Base-by-base conservation (phyloP, 176 grass and related monocot genomes). In the Rhynchospora pubera region DNA sequence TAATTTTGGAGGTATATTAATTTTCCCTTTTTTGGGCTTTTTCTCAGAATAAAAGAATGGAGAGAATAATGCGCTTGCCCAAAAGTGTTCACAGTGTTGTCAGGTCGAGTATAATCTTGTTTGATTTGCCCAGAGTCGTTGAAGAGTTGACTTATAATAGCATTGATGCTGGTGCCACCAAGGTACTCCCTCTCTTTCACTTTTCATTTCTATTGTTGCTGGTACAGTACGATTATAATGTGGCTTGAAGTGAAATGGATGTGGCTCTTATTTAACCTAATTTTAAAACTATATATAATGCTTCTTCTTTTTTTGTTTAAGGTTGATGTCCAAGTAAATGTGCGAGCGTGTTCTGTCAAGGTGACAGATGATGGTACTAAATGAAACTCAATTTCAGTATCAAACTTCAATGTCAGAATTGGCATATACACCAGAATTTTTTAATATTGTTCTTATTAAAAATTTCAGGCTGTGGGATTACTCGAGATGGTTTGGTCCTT, bases 121-220 rank as follows among this genome's bases (percentile, higher is more conserved):
- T 87, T 85, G 87, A 98, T 85, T 79, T 94, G 26, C 82, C 89
- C 16, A 98, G 90, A 78, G 90, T 94, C 24, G 87, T 94, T 11
- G 95, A 98, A 88, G 95, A 98, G 66, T 82, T 94, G 85, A 57
- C 93, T 44, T 91, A 98, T 79, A 98, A 98, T 53, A 92, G 88
- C 85, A 85, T 98, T 56, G 92, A 94, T 82, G 89, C 95, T n/a
- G 83, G 85, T 82, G 83, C 87, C 9, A 87, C 10, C 55, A 98
- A 94, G 95, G 92, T 94, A 80, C 58, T 67, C 4, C 42, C 46
- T 60, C 22, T 16, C 6, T 61, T 45, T 72, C 48, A 52, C 10
- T 45, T 15, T 84, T 5, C 21, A 18, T 53, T 72, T 86, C 82
- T 28, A 26, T 43, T 34, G 16, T 18, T 43, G 9, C 2, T 44